Evolutionary conservation across 805 yeast genomes (phyloP).

Genomic region (Kazachstania taianensis): DNA sequence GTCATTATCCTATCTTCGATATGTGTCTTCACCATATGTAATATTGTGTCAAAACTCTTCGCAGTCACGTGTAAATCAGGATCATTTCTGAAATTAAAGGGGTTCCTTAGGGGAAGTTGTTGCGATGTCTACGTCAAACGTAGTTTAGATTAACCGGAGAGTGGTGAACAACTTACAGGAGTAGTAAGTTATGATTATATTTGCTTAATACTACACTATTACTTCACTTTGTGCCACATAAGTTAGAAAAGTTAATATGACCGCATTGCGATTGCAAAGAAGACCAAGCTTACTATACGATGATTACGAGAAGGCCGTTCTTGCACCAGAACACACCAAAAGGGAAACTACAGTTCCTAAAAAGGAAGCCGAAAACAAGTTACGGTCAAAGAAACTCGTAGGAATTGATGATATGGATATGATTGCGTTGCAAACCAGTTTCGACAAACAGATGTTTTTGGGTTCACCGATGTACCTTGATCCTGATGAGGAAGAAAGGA

Average conservation of each 20-base stretch:
- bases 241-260: background rate
- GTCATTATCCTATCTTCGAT: no score
- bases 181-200: no score
- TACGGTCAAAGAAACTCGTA: conserved; percentile 2
- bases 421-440: conserved; percentile 20
- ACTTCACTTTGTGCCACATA: no score
- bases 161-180: no score
- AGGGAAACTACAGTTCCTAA: conserved; percentile 2
- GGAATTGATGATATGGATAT: conserved; percentile 27
- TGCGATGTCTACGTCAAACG: no score
- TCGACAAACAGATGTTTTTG: conserved; percentile 25
- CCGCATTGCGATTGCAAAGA: conserved; percentile 6
- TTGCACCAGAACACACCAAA: conserved; percentile 1
- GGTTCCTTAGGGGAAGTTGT: no score
- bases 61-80: no score
- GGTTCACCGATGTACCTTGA: conserved; percentile 27
- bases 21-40: no score
- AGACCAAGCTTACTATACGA: conserved; percentile 16
- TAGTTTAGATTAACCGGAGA: no score
- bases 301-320: conserved; percentile 8
- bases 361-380: conserved; percentile 3
- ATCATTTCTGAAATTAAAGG: no score
- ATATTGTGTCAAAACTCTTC: no score
- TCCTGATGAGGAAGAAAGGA: conserved; percentile 11
- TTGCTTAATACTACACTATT: no score